Evolutionary conservation across 139 green algal species (phyloP), one percentile per base, ranked within the genome.

Genomic region (Chlorella sp.): DNA sequence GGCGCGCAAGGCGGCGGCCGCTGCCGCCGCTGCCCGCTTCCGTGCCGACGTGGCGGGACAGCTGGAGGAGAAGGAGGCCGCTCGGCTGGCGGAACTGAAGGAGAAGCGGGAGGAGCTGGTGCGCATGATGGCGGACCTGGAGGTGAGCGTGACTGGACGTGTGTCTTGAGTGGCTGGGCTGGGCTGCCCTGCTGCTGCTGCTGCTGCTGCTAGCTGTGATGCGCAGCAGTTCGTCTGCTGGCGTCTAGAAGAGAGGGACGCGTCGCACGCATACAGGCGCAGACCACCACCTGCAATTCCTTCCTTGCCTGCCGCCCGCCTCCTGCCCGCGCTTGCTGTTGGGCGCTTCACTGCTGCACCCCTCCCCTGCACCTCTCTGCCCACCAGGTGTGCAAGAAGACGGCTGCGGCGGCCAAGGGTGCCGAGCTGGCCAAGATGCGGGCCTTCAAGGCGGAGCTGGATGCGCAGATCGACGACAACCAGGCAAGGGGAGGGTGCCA

Each of bases 371-470:
- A n/a, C n/a, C 28, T 19, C 34, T 54, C 56, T 38, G 36, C 8
- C 24, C 16, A n/a, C 44, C 74, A 87, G 83, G 74, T 84, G 62
- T 62, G 40, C 54, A 76, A 78, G 60, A 85, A 73, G 76, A 60
- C 68, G 26, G 48, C 44, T 44, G 60, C 38, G 32, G 65, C 64
- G n/a, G 82, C 73, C 58, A 84, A 84, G 76, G 46, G 32, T 2
- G 38, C 51, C 8, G 76, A 79, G 84, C 26, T 79, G 48, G 84
- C 46, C 38, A 87, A 84, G 76, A 79, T 73, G 75, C 40, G 14
- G 38, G 64, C n/a, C 13, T 84, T 87, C 84, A 84, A 84, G 84
- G 76, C 75, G 24, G 24, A 73, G 24, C 84, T 87, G 38, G 84
- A 87, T 40, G 32, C 68, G 28, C 84, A 87, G 62, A 76, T 87